These are phyloP conservation scores for Paecilomyces sp. DNA, from an alignment of 2,329 filamentous ascomycete species.

Conservation along the genomic window DNA sequence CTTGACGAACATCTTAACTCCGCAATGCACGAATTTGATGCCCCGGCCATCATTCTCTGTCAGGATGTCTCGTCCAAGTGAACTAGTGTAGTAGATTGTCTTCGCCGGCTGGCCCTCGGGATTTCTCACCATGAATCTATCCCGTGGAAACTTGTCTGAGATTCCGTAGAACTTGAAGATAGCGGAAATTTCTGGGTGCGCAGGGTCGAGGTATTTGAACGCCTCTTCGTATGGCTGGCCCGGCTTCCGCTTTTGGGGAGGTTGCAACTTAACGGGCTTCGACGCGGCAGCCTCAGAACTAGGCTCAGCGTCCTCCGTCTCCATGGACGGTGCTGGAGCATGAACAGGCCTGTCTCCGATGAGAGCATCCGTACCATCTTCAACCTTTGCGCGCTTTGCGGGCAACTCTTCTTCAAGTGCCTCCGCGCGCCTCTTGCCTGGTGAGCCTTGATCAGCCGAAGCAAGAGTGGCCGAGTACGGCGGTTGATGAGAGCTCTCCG, in stretches of 20 bases:
- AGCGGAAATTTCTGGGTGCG: conserved; percentile 65
- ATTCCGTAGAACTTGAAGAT: conserved; percentile 84
- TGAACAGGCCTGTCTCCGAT: conserved; percentile 31
- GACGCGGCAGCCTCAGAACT: conserved; percentile 16
- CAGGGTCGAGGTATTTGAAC: conserved; percentile 76
- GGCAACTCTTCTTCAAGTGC: conserved; percentile 29
- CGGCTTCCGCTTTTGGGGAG: conserved; percentile 29
- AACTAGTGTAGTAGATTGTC: conserved; percentile 93
- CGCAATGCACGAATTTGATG: conserved; percentile 92
- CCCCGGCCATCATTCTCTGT: conserved; percentile 80
- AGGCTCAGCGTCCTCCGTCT: conserved; percentile 13
- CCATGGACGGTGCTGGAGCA: conserved; percentile 17
- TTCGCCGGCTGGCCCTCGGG: conserved; percentile 79
- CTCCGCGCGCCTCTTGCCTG: conserved; percentile 26
- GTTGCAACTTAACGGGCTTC: conserved; percentile 11
- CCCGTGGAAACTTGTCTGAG: conserved; percentile 73
- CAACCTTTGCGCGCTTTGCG: conserved; percentile 39
- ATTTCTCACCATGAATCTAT: conserved; percentile 95
- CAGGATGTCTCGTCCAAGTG: conserved; percentile 77
- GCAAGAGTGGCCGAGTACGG: conserved; percentile 25
- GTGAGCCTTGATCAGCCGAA: conserved; percentile 11
- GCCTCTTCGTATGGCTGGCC: conserved; percentile 68
- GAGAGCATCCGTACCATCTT: conserved; percentile 29
- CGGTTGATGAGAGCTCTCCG: conserved; percentile 24
- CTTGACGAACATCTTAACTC: conserved; percentile 99